Percentiles rank a stretch among this genome's conserved stretches.
Evolutionary conservation across 768 basidiomycete species (phyloP).

Genomic region (Collybiopsis confluens): DNA sequence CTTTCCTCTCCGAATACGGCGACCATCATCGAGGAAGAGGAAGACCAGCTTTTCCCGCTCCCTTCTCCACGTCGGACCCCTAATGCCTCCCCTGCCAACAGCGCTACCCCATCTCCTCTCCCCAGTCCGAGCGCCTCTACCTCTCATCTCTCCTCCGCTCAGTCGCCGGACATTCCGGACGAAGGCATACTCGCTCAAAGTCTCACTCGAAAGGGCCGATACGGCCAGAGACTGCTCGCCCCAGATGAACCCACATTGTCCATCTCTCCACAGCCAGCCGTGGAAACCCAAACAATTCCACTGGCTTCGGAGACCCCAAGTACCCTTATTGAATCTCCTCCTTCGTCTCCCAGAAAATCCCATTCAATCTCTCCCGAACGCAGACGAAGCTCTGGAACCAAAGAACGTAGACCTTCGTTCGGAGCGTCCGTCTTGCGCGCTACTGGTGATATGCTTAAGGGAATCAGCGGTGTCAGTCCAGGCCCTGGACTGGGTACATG

Average conservation of each 20-base stretch:
- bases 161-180: slow-evolving; percentile 8
- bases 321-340: background rate
- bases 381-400: background rate
- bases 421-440: background rate
- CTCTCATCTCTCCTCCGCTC: slow-evolving; percentile 8
- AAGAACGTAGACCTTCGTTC: slow-evolving; percentile 3
- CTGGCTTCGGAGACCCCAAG: background rate
- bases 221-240: slow-evolving; percentile 14
- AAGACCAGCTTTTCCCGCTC: slow-evolving; percentile 53
- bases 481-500: background rate
- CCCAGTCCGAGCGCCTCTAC: slow-evolving; percentile 28
- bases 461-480: background rate
- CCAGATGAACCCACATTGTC: slow-evolving; percentile 1
- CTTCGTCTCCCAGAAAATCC: background rate
- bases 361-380: background rate
- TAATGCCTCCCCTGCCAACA: slow-evolving; percentile 32
- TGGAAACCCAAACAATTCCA: background rate
- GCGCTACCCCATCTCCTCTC: slow-evolving; percentile 23
- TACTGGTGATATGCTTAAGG: background rate
- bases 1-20: slow-evolving; percentile 23
- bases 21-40: slow-evolving; percentile 48
- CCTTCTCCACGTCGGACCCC: slow-evolving; percentile 58
- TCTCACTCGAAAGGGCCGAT: slow-evolving; percentile 7
- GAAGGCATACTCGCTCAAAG: slow-evolving; percentile 6
- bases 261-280: too few species aligned